Evolutionary conservation across 164 flowering plant species (phyloP), one percentile per base, ranked within the genome.

Genomic region (Sextonia rubra): DNA sequence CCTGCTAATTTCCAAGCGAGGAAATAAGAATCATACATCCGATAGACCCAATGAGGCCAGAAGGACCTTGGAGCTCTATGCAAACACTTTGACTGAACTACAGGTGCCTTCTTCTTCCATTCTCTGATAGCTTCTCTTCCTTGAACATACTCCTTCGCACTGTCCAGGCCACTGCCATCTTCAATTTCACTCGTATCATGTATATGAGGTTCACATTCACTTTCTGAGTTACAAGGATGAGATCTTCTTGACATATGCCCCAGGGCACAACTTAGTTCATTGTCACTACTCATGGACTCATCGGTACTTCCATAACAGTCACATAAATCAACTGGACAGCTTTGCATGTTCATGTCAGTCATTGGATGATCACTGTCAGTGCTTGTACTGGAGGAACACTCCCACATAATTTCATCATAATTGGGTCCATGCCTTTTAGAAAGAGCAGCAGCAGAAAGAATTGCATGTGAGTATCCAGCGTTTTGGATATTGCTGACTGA

Each of bases 11-110:
- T 87, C 72, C 86, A 81, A 70, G 98, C 93, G 79, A 95, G 99
- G 77, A 58, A 82, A 77, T 85, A 89, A 0, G 97, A 90, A 79
- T 95, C 99, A 80, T 88, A 86, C 99, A 93, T 91, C 18, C 82
- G 83, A 73, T 90, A 95, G 32, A 91, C 98, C 99, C 99, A 95
- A 70, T 71, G 68, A 8, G 98, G 98, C 93, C 88, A 95, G 77
- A 84, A 95, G 66, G 97, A 86, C 79, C 81, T 88, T 44, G 94
- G 77, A 78, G 82, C 83, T 68, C 80, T 77, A 47, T 69, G 82
- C 24, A 76, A 73, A 70, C 70, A 80, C 71, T 70, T 79, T 22
- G 79, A 66, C 22, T 69, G 75, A 15, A 73, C 68, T 24, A 29
- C 73, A 74, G 30, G 75, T 78, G 64, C 74, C 37, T 27, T 69